Percentiles rank a stretch among this genome's conserved stretches.
Evolutionary conservation across 164 flowering plant genomes (phyloP).

Genomic region (Akebia trifoliata): DNA sequence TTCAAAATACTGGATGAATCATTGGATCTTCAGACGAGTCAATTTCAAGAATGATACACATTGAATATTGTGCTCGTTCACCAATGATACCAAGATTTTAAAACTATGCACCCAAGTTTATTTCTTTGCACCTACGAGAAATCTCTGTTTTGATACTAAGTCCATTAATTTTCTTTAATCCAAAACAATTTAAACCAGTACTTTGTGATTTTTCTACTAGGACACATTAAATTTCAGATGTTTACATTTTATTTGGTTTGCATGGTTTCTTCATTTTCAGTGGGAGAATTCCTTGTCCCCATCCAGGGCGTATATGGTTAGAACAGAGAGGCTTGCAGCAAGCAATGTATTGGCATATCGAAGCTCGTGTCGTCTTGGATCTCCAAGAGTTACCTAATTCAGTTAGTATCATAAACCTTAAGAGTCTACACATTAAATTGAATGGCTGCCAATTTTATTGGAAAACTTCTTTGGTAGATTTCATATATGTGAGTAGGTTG

Average conservation of each 20-base stretch:
- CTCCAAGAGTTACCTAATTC: constrained; percentile 62
- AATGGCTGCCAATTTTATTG: neutral
- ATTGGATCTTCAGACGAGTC: too few relatives aligned
- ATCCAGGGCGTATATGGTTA: constrained; percentile 93
- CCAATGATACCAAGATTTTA: too few relatives aligned
- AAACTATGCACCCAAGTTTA: neutral
- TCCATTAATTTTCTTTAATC: too few relatives aligned
- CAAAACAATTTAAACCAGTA: too few relatives aligned
- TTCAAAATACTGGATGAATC: too few relatives aligned
- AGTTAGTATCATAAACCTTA: constrained; percentile 28
- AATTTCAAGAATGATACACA: too few relatives aligned
- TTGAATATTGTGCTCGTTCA: too few relatives aligned
- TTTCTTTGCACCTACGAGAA: neutral
- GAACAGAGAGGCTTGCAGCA: constrained; percentile 92
- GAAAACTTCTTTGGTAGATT: neutral
- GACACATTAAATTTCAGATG: too few relatives aligned
- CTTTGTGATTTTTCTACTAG: too few relatives aligned
- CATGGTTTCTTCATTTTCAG: constrained; percentile 26
- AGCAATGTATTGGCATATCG: constrained; percentile 93
- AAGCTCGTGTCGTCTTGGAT: constrained; percentile 95
- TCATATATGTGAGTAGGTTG: too few relatives aligned
- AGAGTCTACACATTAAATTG: neutral
- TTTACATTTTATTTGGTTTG: neutral
- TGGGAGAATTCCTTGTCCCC: constrained; percentile 84
- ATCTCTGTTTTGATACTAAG: neutral